Percentiles rank a stretch among this genome's conserved stretches.
Conservation (phyloP, 2,329 filamentous ascomycete species). For the Fonsecaea pedrosoi region DNA sequence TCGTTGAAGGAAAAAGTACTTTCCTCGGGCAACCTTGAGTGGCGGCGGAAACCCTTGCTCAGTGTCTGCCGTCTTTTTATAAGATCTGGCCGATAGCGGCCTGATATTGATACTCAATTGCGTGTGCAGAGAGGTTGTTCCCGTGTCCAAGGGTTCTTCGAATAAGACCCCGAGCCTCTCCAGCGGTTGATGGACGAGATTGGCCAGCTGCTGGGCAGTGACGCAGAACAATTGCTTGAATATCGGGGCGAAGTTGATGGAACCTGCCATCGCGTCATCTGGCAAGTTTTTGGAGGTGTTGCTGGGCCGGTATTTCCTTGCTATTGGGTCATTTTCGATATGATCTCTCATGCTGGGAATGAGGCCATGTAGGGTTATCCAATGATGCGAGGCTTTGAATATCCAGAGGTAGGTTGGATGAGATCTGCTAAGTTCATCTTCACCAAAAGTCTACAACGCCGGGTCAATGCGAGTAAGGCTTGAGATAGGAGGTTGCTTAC, state of each 20-base stretch:
- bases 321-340: constrained; percentile 60
- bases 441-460: constrained; percentile 58
- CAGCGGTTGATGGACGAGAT: constrained; percentile 68
- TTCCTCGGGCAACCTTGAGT: constrained; percentile 58
- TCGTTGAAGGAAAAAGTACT: constrained; percentile 80
- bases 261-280: constrained; percentile 30
- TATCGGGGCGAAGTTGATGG: constrained; percentile 74
- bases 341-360: constrained; percentile 76
- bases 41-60: constrained; percentile 27
- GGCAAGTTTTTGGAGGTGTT: constrained; percentile 37
- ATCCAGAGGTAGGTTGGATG: constrained; percentile 89
- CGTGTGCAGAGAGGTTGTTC: constrained; percentile 41
- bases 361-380: constrained; percentile 71
- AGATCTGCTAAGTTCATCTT: constrained; percentile 75
- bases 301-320: constrained; percentile 32
- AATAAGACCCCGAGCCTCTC: constrained; percentile 72
- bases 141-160: constrained; percentile 76
- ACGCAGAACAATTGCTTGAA: constrained; percentile 86
- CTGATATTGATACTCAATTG: constrained; percentile 18
- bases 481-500: constrained; percentile 46
- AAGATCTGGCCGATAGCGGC: constrained; percentile 39
- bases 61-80: constrained; percentile 49
- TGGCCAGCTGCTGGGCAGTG: constrained; percentile 75
- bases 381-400: constrained; percentile 79
- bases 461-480: constrained; percentile 34